Conservation (phyloP, 345 rosid species). For the Tarenaya hassleriana region DNA sequence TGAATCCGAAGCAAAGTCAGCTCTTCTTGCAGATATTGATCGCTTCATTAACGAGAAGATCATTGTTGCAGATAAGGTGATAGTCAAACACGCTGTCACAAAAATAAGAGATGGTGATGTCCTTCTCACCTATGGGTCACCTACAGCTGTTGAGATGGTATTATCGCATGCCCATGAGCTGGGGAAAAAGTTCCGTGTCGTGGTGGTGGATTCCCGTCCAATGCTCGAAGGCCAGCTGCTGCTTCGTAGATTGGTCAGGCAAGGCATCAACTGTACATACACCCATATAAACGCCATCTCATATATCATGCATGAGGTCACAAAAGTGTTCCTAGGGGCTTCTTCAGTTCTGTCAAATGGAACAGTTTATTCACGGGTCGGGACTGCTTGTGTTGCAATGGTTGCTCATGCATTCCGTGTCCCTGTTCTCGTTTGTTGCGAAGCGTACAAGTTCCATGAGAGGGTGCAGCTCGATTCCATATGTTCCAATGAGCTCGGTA, state of each 20-base stretch:
- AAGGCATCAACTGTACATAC: constrained; percentile 79
- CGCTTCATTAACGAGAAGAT: constrained; percentile 80
- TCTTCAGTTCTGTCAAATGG: constrained; percentile 95
- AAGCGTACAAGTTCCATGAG: constrained; percentile 92
- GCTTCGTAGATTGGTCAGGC: constrained; percentile 80
- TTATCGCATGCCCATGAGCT: constrained; percentile 80
- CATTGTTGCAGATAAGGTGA: constrained; percentile 60
- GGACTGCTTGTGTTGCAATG: constrained; percentile 96
- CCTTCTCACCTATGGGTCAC: constrained; percentile 87
- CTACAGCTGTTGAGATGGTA: constrained; percentile 88
- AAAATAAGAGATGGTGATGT: constrained; percentile 93
- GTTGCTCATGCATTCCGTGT: constrained; percentile 78
- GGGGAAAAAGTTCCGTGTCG: constrained; percentile 72
- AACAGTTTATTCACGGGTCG: constrained; percentile 88
- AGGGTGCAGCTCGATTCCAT: constrained; percentile 95
- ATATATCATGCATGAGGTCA: constrained; percentile 91
- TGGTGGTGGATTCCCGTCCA: constrained; percentile 89
- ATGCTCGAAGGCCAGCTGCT: constrained; percentile 83
- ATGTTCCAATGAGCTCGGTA: constrained; percentile 94
- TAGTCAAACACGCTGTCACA: constrained; percentile 78
- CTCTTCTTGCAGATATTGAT: constrained; percentile 67
- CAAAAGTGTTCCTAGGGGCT: constrained; percentile 88
- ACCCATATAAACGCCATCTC: constrained; percentile 86
- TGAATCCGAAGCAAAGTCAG: constrained; percentile 72
- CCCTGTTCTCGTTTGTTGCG: constrained; percentile 93